Percentiles rank a stretch among this genome's conserved stretches.
phyloP scores from a whole-genome alignment of 139 green algal genomes.

The Chara braunii region DNA sequence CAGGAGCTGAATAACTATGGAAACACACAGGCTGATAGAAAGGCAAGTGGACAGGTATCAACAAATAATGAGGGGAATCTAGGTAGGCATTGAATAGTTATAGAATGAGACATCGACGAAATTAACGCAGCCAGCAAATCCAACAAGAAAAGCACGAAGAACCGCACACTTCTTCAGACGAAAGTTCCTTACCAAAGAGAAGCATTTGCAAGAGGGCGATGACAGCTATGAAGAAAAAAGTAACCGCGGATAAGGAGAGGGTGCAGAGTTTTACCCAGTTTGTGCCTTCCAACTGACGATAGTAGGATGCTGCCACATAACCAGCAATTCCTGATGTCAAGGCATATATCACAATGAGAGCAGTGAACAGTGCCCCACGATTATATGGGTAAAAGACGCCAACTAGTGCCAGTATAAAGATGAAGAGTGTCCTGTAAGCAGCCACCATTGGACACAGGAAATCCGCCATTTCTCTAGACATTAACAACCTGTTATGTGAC shows the following conservation, averaged over 20 bases:
- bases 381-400: slow-evolving; percentile 61
- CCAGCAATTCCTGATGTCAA: slow-evolving; percentile 61
- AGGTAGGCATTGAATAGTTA: too few species aligned
- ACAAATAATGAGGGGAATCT: too few species aligned
- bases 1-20: too few species aligned
- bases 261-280: slow-evolving; percentile 58
- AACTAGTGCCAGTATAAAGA: slow-evolving; percentile 51
- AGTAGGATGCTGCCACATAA: slow-evolving; percentile 69
- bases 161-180: too few species aligned
- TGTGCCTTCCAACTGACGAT: slow-evolving; percentile 76
- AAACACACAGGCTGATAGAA: too few species aligned
- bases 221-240: background rate
- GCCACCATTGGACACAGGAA: too few species aligned
- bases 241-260: background rate
- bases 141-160: slow-evolving; percentile 2
- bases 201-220: too few species aligned
- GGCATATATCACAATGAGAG: slow-evolving; percentile 49
- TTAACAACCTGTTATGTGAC: too few species aligned
- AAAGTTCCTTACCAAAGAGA: too few species aligned
- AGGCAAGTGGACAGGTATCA: too few species aligned
- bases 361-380: slow-evolving; percentile 47
- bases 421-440: slow-evolving; percentile 45
- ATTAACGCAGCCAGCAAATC: background rate
- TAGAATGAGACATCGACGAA: background rate
- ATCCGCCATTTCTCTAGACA: too few species aligned